Conservation (phyloP, 169 alveolate species). For the Perkinsus olseni region DNA sequence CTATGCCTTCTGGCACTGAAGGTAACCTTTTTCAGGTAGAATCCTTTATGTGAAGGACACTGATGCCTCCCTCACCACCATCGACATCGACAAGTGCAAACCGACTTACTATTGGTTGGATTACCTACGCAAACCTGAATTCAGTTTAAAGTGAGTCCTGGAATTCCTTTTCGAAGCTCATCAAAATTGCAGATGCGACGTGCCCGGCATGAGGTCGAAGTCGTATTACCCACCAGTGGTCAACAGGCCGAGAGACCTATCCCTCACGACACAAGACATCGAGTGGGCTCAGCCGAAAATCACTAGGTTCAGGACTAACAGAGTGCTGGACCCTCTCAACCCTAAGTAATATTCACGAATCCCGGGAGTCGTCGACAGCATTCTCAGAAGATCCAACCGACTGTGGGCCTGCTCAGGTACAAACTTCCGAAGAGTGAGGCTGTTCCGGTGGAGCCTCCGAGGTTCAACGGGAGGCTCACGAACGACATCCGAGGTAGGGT, state of each 20-base stretch:
- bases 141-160: neutral
- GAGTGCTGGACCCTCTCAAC: neutral
- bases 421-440: neutral
- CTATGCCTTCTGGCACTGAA: neutral
- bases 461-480: constrained; percentile 2
- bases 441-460: neutral
- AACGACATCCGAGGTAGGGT: constrained; percentile 8
- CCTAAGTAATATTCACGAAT: neutral
- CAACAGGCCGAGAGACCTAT: neutral
- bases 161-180: too few species aligned
- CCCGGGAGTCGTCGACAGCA: neutral
- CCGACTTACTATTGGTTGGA: neutral
- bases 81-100: neutral
- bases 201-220: neutral
- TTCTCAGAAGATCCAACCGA: too few species aligned
- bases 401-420: neutral
- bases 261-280: constrained; percentile 1
- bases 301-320: neutral
- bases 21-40: neutral
- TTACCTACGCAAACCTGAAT: neutral
- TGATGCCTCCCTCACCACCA: neutral
- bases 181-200: neutral
- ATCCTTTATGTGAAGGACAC: neutral
- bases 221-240: neutral
- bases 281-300: constrained; percentile 4